Evolutionary conservation across 2,329 filamentous ascomycete species (phyloP).

Genomic region (Paramyrothecium roridum): DNA sequence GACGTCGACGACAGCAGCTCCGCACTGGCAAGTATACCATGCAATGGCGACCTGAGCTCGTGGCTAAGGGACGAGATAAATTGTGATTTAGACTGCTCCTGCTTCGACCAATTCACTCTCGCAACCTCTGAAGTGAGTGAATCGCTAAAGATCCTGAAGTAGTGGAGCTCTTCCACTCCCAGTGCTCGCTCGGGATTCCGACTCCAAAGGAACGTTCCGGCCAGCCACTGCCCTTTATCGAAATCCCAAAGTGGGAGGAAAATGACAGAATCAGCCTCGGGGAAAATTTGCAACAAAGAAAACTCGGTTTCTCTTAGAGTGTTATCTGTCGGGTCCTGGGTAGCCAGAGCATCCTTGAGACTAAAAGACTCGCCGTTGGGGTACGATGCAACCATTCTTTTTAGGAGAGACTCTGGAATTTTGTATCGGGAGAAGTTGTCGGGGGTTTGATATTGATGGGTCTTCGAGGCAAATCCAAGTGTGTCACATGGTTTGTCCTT

Average conservation of each 20-base stretch:
- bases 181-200: slow-evolving; percentile 5
- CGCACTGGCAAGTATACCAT: slow-evolving; percentile 52
- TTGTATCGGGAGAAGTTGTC: neutral
- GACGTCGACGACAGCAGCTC: slow-evolving; percentile 46
- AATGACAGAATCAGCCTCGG: slow-evolving; percentile 2
- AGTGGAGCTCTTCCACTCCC: slow-evolving; percentile 4
- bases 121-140: slow-evolving; percentile 8
- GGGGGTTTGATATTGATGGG: neutral
- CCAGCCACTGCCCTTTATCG: slow-evolving; percentile 3
- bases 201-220: slow-evolving; percentile 5
- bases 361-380: slow-evolving; percentile 1
- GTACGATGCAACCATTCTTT: neutral
- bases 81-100: slow-evolving; percentile 5
- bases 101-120: slow-evolving; percentile 3
- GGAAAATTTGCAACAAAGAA: neutral
- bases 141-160: slow-evolving; percentile 4
- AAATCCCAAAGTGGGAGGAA: slow-evolving; percentile 4
- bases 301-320: neutral
- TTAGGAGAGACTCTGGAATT: neutral
- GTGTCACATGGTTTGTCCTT: neutral
- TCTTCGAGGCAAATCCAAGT: neutral
- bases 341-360: neutral
- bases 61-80: slow-evolving; percentile 44
- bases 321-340: neutral
- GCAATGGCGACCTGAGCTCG: slow-evolving; percentile 53